Base-by-base conservation (phyloP, 2,329 filamentous ascomycete genomes). In the Trichophyton benhamiae region DNA sequence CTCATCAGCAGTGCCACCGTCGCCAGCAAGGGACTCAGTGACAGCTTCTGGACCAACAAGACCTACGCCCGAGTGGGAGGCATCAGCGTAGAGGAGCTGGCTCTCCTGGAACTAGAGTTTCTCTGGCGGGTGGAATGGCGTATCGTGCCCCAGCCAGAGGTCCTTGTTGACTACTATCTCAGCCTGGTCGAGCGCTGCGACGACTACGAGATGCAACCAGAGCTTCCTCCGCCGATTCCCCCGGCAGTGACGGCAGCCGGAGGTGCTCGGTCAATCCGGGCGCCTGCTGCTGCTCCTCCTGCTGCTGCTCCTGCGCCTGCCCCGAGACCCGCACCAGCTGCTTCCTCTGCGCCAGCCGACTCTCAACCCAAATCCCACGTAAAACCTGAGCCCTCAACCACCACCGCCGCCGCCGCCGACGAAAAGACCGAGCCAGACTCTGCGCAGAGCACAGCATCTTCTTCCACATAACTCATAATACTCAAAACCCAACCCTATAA, bases 31-130 rank as follows among this genome's bases (percentile, higher is more conserved):
- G 94, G 94, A 0, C 81, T 99, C 11, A 96, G 91, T 36, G 94
- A 99, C 73, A 91, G 88, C 33, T 99, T 99, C 72, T 96, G 94
- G 91, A 97, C 95, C 65, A 99, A 99, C 75, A 89, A 89, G 30
- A 95, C 92, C 0, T 99, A 99, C 72, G 91, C 94, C 42, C 83
- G 90, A 61, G 91, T 99, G 0, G 94, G 94, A 3, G 94, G 94
- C 65, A 91, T 99, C 58, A 91, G 89, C 66, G 81, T 96, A 42
- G 85, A 87, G 57, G 94, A 99, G 74, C 77, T 99, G 65, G 95
- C 94, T 62, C 79, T 96, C 61, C 78, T 99, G 8, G 94, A 99
- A 73, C 80, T 99, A 33, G 94, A 99, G 69, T 96, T 99, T 67
- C 77, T 99, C 36, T 90, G 91, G 70, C 82, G 89, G 60, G 87